A percentile compares a stretch with the other conserved stretches of the same genome.
Conservation (phyloP, 345 rosid genomes). For the Mangifera indica region DNA sequence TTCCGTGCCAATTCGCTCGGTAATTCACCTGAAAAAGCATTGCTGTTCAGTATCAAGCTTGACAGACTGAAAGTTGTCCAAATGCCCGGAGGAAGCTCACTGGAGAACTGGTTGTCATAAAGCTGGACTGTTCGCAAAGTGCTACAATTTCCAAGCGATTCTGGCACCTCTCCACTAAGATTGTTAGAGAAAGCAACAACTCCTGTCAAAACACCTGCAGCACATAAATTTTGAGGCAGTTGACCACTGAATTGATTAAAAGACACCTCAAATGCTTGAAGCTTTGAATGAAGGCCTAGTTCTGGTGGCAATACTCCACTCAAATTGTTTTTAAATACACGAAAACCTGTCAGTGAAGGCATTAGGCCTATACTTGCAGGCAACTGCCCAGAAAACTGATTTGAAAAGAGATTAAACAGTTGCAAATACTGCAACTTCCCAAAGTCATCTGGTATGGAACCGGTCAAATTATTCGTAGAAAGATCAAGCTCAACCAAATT, state of each 20-base stretch:
- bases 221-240: constrained; percentile 70
- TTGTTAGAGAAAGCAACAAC: constrained; percentile 61
- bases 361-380: constrained; percentile 54
- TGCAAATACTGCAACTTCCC: constrained; percentile 55
- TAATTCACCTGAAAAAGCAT: no score
- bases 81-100: constrained; percentile 64
- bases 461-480: constrained; percentile 51
- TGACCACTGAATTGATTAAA: constrained; percentile 60
- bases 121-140: constrained; percentile 59
- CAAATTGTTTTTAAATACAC: constrained; percentile 54
- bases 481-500: constrained; percentile 54
- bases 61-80: constrained; percentile 42
- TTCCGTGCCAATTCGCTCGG: constrained; percentile 57
- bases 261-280: constrained; percentile 59
- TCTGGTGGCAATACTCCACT: constrained; percentile 70
- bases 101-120: constrained; percentile 63
- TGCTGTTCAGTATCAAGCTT: no score
- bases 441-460: constrained; percentile 58
- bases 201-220: constrained; percentile 52
- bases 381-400: constrained; percentile 59
- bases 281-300: constrained; percentile 59
- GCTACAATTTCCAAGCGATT: constrained; percentile 61
- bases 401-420: constrained; percentile 36
- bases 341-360: background rate
- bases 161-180: constrained; percentile 65